Percentiles rank a stretch among this genome's conserved stretches.
phyloP scores from a whole-genome alignment of 2,329 filamentous ascomycete species.

The Xylariales sp. region DNA sequence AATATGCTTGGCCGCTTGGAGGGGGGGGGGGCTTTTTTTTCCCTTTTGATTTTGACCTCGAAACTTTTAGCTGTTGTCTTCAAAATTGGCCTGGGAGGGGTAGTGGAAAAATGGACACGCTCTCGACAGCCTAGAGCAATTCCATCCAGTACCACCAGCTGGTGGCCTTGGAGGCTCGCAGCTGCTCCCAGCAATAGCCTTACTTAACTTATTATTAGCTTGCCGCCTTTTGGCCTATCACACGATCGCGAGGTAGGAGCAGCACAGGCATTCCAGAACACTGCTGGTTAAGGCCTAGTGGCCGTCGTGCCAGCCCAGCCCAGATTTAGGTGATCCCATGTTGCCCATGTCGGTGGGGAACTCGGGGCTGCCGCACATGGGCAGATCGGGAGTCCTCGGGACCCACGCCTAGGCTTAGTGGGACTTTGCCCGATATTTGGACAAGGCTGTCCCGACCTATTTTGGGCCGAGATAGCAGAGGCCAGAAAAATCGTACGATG shows the following conservation, averaged over 20 bases:
- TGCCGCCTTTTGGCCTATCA: background rate
- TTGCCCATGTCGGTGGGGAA: background rate
- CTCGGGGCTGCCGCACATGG: background rate
- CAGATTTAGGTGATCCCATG: background rate
- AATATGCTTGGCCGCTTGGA: no score
- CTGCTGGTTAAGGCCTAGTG: background rate
- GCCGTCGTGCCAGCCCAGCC: background rate
- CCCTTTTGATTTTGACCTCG: no score
- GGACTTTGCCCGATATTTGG: no score
- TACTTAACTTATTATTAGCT: background rate
- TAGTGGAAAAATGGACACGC: no score
- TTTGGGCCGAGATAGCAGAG: background rate
- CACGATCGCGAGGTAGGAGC: no score
- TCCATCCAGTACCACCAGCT: no score
- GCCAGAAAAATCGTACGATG: conserved; percentile 5
- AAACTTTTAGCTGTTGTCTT: no score
- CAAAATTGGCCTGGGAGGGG: no score
- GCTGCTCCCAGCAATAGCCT: no score
- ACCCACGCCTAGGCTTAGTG: background rate
- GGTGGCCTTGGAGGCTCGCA: no score
- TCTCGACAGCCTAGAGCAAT: no score
- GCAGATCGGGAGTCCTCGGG: conserved; percentile 4
- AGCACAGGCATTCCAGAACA: background rate
- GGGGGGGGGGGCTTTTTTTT: no score
- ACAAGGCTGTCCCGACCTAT: background rate